Base-by-base conservation (phyloP, 371 early-diverging fungal genomes). In the Mortierella sp. region DNA sequence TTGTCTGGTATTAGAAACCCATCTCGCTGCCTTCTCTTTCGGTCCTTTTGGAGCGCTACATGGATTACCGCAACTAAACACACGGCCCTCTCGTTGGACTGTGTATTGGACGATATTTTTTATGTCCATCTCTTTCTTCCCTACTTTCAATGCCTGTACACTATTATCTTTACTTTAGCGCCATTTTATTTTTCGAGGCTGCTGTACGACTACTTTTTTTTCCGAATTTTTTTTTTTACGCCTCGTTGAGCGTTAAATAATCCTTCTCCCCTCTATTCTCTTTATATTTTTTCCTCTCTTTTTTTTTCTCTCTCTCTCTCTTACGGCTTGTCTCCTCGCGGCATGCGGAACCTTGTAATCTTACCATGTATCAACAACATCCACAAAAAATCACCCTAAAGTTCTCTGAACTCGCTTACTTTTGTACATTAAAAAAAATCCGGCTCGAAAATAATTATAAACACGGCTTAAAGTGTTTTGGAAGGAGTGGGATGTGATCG, bases 11-110 rank as follows among this genome's bases (percentile, higher is more conserved):
- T 35, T 77, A 81, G 81, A 85, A 85, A 74, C 85, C 85, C 70
- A 79, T 85, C 72, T 85, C 85, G 6, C 54, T 85, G 68, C 82
- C 85, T 8, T 78, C 81, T 35, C 58, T 85, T 29, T 76, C 79
- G 3, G 54, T 79, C 32, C 71, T 85, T 4, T 46, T 85, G 70
- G 78, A 78, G 24, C 78, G 79, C 24, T 79, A 81, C 55, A 80
- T 73, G 80, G 72, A 68, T 3, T 70, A 63, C 32, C 72, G 68
- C 29, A 71, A 76, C 49, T 74, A 54, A 46, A 11, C 4, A 29
- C 24, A 18, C 12, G 24, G 32, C 10, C n/a, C 29, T 24, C 41
- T 18, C 14, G 11, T 51, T 21, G 51, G 46, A 6, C 35, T 73
- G 58, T 56, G 46, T 44, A 18, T 3, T 48, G 72, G 35, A 35